Evolutionary conservation across 1,284 basidiomycete species (phyloP).

Genomic region (Cronartium quercuum): DNA sequence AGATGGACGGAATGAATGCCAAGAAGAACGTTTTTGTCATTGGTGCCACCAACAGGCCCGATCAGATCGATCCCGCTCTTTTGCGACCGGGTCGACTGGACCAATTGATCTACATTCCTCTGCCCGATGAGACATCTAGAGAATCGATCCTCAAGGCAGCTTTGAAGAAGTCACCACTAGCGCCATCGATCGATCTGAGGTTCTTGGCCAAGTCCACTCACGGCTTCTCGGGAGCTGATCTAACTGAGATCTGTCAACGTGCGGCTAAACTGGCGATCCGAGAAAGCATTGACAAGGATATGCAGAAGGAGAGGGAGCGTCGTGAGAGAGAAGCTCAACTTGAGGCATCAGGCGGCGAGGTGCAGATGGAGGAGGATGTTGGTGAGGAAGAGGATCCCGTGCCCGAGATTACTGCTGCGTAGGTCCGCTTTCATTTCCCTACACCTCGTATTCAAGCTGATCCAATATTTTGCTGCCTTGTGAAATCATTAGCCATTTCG

Average conservation of each 20-base stretch:
- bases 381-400: constrained; percentile 71
- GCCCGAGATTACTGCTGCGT: constrained; percentile 78
- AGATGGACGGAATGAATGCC: constrained; percentile 99
- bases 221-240: constrained; percentile 98
- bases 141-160: constrained; percentile 83
- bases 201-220: constrained; percentile 92
- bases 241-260: constrained; percentile 97
- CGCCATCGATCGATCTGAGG: constrained; percentile 72
- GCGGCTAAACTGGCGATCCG: constrained; percentile 95
- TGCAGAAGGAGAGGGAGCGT: constrained; percentile 71
- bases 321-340: constrained; percentile 60
- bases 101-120: constrained; percentile 52
- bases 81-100: constrained; percentile 98
- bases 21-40: constrained; percentile 83
- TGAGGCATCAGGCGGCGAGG: constrained; percentile 60
- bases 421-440: constrained; percentile 41
- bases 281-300: constrained; percentile 88
- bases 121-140: constrained; percentile 87
- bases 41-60: constrained; percentile 97
- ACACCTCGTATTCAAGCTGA: constrained; percentile 19
- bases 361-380: constrained; percentile 68
- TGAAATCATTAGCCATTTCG: constrained; percentile 61
- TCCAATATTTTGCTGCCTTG: neutral
- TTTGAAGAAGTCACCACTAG: constrained; percentile 86
- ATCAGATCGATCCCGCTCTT: constrained; percentile 94